Evolutionary conservation across 2,329 filamentous ascomycete species (phyloP).

Genomic region (Hysterium pulicare): DNA sequence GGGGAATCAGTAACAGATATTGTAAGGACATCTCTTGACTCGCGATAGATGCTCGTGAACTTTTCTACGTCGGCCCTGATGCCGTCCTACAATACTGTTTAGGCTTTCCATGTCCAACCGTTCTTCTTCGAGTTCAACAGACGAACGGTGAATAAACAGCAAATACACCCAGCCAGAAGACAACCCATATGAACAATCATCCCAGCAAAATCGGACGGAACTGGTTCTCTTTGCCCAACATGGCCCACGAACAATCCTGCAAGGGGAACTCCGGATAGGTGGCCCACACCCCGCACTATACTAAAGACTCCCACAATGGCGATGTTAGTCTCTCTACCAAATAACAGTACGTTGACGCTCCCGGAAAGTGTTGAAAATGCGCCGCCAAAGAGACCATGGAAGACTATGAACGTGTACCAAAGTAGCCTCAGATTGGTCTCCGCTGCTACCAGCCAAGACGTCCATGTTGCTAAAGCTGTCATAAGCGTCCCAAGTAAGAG

Average conservation of each 20-base stretch:
- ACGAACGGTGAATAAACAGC: conserved; percentile 14
- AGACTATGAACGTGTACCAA: conserved; percentile 18
- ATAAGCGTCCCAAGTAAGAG: conserved; percentile 37
- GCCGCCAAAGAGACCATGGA: conserved; percentile 18
- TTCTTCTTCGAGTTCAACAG: conserved; percentile 12
- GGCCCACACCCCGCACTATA: conserved; percentile 18
- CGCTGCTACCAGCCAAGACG: conserved; percentile 18
- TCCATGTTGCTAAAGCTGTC: conserved; percentile 15
- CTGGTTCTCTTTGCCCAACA: conserved; percentile 10
- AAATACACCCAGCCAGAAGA: conserved; percentile 8
- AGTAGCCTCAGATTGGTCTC: conserved; percentile 7
- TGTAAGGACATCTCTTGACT: conserved; percentile 7
- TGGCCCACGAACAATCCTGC: conserved; percentile 16
- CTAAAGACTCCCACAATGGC: conserved; percentile 17
- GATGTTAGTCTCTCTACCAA: conserved; percentile 21
- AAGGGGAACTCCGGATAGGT: conserved; percentile 16
- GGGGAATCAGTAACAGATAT: conserved; percentile 9
- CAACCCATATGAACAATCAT: conserved; percentile 16
- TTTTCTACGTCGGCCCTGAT: too few species aligned
- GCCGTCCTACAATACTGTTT: neutral
- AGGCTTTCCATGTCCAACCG: conserved; percentile 15
- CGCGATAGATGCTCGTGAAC: too few species aligned
- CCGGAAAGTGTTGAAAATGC: conserved; percentile 16
- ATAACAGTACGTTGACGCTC: conserved; percentile 16
- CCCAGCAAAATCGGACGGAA: conserved; percentile 11